phyloP scores from a whole-genome alignment of 805 yeast species.

The Metschnikowia gelsemii region DNA sequence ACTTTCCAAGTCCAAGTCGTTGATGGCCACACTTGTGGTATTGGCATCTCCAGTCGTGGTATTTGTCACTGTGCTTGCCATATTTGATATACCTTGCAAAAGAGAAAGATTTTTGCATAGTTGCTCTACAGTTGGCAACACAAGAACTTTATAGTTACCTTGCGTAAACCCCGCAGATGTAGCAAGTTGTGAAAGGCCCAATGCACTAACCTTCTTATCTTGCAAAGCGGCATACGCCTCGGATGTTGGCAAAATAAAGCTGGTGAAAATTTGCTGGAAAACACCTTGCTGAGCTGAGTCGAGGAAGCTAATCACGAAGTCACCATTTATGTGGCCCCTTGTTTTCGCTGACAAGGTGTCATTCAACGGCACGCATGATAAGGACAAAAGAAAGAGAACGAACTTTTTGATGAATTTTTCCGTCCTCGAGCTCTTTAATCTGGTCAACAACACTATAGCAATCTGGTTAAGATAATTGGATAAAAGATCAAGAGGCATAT shows the following conservation, averaged over 20 bases:
- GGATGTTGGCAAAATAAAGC: constrained; percentile 55
- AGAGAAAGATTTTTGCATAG: constrained; percentile 30
- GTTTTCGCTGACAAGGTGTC: constrained; percentile 28
- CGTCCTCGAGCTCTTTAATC: constrained; percentile 78
- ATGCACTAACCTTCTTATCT: constrained; percentile 53
- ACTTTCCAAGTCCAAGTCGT: constrained; percentile 60
- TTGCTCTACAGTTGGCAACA: constrained; percentile 32
- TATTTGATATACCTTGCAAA: constrained; percentile 30
- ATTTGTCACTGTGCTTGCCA: constrained; percentile 19
- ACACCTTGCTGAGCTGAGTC: constrained; percentile 70
- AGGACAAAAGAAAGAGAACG: constrained; percentile 57
- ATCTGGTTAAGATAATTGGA: constrained; percentile 64
- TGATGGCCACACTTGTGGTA: constrained; percentile 32
- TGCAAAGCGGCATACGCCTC: constrained; percentile 47
- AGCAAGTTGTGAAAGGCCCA: constrained; percentile 52
- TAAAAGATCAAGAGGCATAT: constrained; percentile 51
- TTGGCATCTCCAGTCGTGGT: constrained; percentile 21
- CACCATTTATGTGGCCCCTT: constrained; percentile 35
- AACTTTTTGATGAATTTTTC: constrained; percentile 76
- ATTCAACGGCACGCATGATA: constrained; percentile 44
- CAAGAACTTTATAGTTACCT: constrained; percentile 24
- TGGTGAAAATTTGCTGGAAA: constrained; percentile 48
- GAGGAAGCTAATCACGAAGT: constrained; percentile 60
- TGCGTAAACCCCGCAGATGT: constrained; percentile 22
- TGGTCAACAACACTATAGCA: constrained; percentile 70